A percentile compares a stretch with the other conserved stretches of the same genome.
Conservation (phyloP, 108 stramenopile species). For the Chaetoceros tenuissimus region DNA sequence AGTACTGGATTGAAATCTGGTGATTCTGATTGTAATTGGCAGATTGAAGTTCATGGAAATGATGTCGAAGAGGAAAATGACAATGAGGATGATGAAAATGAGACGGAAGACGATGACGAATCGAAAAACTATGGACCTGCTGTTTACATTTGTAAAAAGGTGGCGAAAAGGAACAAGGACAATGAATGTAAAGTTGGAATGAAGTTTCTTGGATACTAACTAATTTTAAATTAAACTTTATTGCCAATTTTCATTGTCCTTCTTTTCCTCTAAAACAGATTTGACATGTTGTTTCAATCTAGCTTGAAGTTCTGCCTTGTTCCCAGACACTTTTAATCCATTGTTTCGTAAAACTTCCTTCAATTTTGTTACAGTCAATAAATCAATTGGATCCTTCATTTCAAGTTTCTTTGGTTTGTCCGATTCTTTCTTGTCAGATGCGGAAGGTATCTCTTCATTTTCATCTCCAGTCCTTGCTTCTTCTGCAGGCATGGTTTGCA, state of each 20-base stretch:
- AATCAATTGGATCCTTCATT: constrained; percentile 58
- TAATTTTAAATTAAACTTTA: neutral
- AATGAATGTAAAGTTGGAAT: neutral
- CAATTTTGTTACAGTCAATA: constrained; percentile 62
- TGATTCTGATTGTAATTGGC: constrained; percentile 29
- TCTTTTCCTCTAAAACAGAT: constrained; percentile 24
- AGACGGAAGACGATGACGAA: constrained; percentile 11
- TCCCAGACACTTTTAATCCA: constrained; percentile 61
- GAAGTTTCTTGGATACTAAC: neutral
- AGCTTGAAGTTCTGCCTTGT: constrained; percentile 67
- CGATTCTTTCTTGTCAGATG: neutral
- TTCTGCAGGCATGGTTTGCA: constrained; percentile 15
- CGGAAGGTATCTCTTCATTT: constrained; percentile 1
- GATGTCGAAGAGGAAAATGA: constrained; percentile 15
- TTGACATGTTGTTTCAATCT: constrained; percentile 63
- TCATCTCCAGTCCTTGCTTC: neutral
- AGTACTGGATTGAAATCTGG: constrained; percentile 42
- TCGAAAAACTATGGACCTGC: constrained; percentile 26
- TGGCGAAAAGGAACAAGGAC: constrained; percentile 1
- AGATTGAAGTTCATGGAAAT: constrained; percentile 72
- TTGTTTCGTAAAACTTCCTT: constrained; percentile 60
- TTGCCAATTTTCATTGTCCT: neutral
- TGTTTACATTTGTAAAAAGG: constrained; percentile 47
- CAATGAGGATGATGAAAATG: constrained; percentile 27
- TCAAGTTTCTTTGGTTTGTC: constrained; percentile 5